phyloP scores from a whole-genome alignment of 2,329 filamentous ascomycete genomes.

The Paraphaeosphaeria sporulosa region DNA sequence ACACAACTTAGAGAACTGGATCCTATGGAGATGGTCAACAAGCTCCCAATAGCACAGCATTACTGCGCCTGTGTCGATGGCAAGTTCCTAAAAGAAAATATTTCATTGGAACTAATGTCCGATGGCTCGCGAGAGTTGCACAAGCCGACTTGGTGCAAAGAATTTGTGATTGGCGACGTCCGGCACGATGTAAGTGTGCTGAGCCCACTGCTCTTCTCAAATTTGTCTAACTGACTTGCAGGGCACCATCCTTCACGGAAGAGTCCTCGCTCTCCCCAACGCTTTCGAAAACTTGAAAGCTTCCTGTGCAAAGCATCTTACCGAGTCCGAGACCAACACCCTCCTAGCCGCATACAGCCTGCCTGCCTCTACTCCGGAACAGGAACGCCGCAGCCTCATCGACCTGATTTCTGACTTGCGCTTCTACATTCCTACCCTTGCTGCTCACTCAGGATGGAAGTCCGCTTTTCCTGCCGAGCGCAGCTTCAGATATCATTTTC shows the following conservation, averaged over 20 bases:
- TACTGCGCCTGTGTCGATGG: conserved; percentile 36
- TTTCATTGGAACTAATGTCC: conserved; percentile 26
- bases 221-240: conserved; percentile 25
- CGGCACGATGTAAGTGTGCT: conserved; percentile 53
- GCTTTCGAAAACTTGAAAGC: conserved; percentile 22
- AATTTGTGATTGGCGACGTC: conserved; percentile 57
- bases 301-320: conserved; percentile 27
- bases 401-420: conserved; percentile 55
- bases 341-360: conserved; percentile 50
- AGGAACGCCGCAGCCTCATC: conserved; percentile 22
- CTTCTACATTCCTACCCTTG: conserved; percentile 53
- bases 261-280: conserved; percentile 42
- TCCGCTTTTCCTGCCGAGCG: conserved; percentile 9
- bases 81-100: conserved; percentile 27
- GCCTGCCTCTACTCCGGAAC: conserved; percentile 36
- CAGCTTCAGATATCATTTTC: conserved; percentile 38
- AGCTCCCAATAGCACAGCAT: conserved; percentile 36
- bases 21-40: conserved; percentile 29
- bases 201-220: not conserved
- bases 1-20: conserved; percentile 25
- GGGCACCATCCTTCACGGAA: conserved; percentile 34
- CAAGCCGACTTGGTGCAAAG: conserved; percentile 55
- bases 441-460: conserved; percentile 46
- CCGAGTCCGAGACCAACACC: conserved; percentile 22
- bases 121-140: conserved; percentile 32